Evolutionary conservation across 371 early-diverging fungal genomes (phyloP), one percentile per base, ranked within the genome.

Genomic region (Mucor piriformis): DNA sequence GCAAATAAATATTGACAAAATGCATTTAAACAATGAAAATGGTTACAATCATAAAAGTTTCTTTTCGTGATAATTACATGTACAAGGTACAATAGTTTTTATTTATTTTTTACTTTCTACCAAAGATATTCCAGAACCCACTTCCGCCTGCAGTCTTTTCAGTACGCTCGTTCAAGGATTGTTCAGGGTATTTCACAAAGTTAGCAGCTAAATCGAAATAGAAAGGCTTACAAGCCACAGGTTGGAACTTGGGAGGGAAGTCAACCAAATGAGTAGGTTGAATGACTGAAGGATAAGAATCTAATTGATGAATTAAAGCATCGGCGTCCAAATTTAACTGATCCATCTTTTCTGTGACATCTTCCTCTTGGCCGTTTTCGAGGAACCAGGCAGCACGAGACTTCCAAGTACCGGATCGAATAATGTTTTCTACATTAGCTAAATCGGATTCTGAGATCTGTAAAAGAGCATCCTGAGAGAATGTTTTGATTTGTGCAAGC

Each of bases 181-280:
- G 51, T 32, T 66, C 61, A 12, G 88, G 87, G 57, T 84, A 93
- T 44, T 89, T 82, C 40, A 93, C 73, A 49, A 83, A 75, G 62
- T 87, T 88, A 59, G 82, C 88, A 3, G 92, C 91, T 43, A 93
- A 70, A 61, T 93, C 94, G 70, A 88, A 92, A 66, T 90, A 90
- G 48, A 93, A 68, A 0, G 94, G 94, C 58, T 93, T 93, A 54
- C 79, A 81, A 2, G 89, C 82, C 37, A 89, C 85, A 11, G 91
- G 84, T 55, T 83, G 71, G 53, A 92, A 77, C 35, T 62, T 49
- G 3, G 92, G 91, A 15, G 92, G 92, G 56, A 91, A 84, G 24
- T 82, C 81, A 16, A 89, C 76, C 35, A 92, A 63, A 43, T 79
- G 70, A 8, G 43, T 18, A 18, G 77, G 76, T 15, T 66, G 63